These are phyloP conservation scores for Didymellaceae sp. DNA, from an alignment of 2,329 filamentous ascomycete species.

Conservation along the genomic window DNA sequence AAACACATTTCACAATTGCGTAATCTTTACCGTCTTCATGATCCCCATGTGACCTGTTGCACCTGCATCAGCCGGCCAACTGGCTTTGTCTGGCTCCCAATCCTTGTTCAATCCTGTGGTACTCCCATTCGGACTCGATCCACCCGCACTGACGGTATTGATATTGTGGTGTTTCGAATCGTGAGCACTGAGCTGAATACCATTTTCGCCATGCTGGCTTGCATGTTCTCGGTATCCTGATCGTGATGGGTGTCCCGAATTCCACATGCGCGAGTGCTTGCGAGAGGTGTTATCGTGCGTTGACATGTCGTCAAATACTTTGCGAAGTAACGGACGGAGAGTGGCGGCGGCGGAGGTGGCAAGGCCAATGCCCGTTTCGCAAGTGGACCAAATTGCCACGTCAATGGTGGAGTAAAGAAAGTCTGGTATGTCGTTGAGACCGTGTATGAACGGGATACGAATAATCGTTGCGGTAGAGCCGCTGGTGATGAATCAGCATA, in stretches of 20 bases:
- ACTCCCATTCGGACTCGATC: conserved; percentile 19
- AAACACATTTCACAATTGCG: neutral
- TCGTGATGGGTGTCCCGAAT: conserved; percentile 12
- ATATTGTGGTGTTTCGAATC: conserved; percentile 12
- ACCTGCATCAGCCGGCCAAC: neutral
- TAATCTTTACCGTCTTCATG: neutral
- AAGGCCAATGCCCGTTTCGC: conserved; percentile 25
- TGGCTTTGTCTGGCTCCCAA: conserved; percentile 15
- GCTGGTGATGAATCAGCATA: conserved; percentile 12
- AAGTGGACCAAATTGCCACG: conserved; percentile 26
- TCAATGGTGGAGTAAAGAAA: conserved; percentile 25
- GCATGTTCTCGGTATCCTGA: conserved; percentile 21
- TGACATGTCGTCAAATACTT: conserved; percentile 21
- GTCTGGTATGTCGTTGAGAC: conserved; percentile 19
- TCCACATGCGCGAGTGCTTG: conserved; percentile 23
- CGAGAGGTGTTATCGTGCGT: conserved; percentile 16
- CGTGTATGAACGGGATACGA: conserved; percentile 20
- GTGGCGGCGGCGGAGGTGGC: conserved; percentile 24
- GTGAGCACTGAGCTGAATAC: conserved; percentile 17
- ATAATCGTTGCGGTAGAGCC: conserved; percentile 23
- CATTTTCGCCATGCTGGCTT: conserved; percentile 17
- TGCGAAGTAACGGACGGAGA: conserved; percentile 22
- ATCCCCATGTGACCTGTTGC: neutral
- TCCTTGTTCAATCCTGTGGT: conserved; percentile 16
- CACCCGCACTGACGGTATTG: conserved; percentile 5